Evolutionary conservation across 2,329 filamentous ascomycete species (phyloP).

Genomic region (Fusarium metavorans): DNA sequence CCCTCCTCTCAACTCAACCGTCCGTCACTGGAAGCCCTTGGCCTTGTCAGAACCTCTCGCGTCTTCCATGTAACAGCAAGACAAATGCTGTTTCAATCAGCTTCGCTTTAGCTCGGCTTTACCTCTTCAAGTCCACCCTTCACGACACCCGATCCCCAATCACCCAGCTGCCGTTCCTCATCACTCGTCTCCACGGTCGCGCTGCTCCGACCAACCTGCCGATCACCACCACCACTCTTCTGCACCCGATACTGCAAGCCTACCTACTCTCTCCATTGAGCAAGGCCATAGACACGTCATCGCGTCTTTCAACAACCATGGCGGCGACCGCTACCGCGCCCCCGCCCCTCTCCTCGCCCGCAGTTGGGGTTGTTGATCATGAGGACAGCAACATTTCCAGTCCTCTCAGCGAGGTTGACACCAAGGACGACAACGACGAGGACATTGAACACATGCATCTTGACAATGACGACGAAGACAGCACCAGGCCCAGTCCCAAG

Average conservation of each 20-base stretch:
- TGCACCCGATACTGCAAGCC: slow-evolving; percentile 8
- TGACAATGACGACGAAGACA: slow-evolving; percentile 52
- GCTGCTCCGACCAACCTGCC: slow-evolving; percentile 35
- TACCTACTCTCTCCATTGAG: slow-evolving; percentile 10
- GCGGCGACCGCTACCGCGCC: slow-evolving; percentile 65
- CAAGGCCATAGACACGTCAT: slow-evolving; percentile 25
- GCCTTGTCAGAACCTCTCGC: slow-evolving; percentile 5
- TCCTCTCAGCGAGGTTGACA: slow-evolving; percentile 92
- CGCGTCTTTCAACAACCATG: slow-evolving; percentile 54
- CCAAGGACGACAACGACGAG: slow-evolving; percentile 79
- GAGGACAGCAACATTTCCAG: slow-evolving; percentile 84
- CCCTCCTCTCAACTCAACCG: slow-evolving; percentile 20
- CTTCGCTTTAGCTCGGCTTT: slow-evolving; percentile 8
- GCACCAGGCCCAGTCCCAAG: slow-evolving; percentile 44
- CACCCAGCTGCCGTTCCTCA: slow-evolving; percentile 24
- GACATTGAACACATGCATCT: slow-evolving; percentile 70
- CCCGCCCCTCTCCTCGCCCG: slow-evolving; percentile 60
- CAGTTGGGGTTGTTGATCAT: slow-evolving; percentile 56
- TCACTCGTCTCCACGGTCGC: slow-evolving; percentile 33
- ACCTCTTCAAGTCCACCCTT: not conserved
- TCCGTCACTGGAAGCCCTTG: slow-evolving; percentile 8
- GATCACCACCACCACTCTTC: slow-evolving; percentile 15
- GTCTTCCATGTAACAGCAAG: slow-evolving; percentile 24
- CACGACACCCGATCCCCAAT: slow-evolving; percentile 13
- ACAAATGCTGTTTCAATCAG: slow-evolving; percentile 11